These are phyloP conservation scores for Yarrowia galli DNA, from an alignment of 1,139 yeast genomes.

Conservation along the genomic window DNA sequence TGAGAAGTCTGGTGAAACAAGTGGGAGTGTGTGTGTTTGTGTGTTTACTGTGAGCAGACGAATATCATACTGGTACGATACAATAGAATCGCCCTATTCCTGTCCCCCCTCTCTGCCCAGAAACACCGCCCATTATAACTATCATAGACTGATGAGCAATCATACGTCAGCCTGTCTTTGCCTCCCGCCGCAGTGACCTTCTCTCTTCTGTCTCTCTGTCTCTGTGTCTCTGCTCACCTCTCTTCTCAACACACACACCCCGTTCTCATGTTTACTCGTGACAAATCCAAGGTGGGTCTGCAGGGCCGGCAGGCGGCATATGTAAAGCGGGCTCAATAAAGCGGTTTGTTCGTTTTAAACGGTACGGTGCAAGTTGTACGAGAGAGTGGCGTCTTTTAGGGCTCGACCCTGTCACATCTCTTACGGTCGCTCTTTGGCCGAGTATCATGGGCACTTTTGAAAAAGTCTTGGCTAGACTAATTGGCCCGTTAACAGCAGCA, in stretches of 20 bases:
- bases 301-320: conserved; percentile 27
- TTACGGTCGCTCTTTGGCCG: too few species aligned
- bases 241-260: neutral
- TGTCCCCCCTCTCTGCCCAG: neutral
- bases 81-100: too few species aligned
- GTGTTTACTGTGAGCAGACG: too few species aligned
- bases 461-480: conserved; percentile 1
- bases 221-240: neutral
- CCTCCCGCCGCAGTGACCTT: too few species aligned
- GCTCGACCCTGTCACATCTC: too few species aligned
- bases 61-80: too few species aligned
- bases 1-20: conserved; percentile 13
- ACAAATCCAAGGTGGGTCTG: conserved; percentile 12
- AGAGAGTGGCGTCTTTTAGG: too few species aligned
- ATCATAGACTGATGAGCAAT: neutral
- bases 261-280: conserved; percentile 13
- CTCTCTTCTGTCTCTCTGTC: neutral
- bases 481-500: too few species aligned
- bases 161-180: conserved; percentile 1
- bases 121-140: neutral
- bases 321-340: neutral
- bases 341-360: neutral
- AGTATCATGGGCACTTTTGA: neutral
- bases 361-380: neutral
- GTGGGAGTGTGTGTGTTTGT: too few species aligned